Evolutionary conservation across 352 stramenopile genomes (phyloP).

Genomic region (Globisporangium heterothallicum): DNA sequence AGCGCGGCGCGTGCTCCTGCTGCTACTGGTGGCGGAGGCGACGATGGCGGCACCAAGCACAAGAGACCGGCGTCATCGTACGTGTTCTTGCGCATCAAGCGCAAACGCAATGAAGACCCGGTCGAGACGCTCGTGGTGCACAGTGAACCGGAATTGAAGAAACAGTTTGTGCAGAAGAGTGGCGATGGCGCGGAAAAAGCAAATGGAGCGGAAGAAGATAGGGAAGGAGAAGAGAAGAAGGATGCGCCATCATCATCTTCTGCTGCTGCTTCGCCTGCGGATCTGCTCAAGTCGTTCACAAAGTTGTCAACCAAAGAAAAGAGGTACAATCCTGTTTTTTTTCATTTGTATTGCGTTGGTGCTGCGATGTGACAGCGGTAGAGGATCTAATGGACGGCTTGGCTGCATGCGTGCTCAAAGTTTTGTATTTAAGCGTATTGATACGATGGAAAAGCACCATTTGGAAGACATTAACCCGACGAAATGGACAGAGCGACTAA

Average conservation of each 20-base stretch:
- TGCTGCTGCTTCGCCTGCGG: constrained; percentile 9
- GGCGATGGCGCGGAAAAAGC: constrained; percentile 1
- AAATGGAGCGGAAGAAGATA: constrained; percentile 15
- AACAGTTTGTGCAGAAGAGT: constrained; percentile 1
- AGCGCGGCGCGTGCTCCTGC: constrained; percentile 1
- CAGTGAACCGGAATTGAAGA: constrained; percentile 27
- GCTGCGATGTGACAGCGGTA: not conserved
- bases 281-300: constrained; percentile 52
- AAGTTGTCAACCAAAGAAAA: constrained; percentile 65
- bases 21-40: not conserved
- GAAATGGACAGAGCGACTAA: constrained; percentile 66
- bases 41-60: constrained; percentile 9
- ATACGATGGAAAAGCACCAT: constrained; percentile 65
- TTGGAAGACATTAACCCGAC: constrained; percentile 20
- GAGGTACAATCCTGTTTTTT: constrained; percentile 6
- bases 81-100: constrained; percentile 79
- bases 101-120: constrained; percentile 77
- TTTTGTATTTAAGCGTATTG: constrained; percentile 82
- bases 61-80: constrained; percentile 26
- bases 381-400: not conserved
- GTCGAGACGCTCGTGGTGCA: constrained; percentile 66
- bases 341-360: too few species aligned
- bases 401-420: constrained; percentile 9
- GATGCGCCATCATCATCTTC: too few species aligned
- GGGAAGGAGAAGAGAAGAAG: not conserved